Base-by-base conservation (phyloP, 345 rosid genomes). In the Populus ilicifolia region DNA sequence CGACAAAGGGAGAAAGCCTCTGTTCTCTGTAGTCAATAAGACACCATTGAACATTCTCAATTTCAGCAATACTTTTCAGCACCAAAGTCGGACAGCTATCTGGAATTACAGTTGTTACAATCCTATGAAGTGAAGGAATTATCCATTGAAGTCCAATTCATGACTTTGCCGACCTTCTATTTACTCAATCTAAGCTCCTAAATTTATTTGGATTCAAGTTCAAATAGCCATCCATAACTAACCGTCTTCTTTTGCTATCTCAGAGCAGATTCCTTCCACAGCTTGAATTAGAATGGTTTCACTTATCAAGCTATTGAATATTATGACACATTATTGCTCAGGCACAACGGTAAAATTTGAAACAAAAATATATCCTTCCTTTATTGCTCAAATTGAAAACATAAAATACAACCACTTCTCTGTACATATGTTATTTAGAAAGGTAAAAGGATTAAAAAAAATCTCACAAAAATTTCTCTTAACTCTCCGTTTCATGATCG, bases 401-500 rank as follows among this genome's bases (percentile, higher is more conserved):
- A 66, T 12, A 17, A 50, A 48, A 25, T 7, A 23, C 27, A 56
- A 9, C 21, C 5, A 56, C 63, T 56, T 9, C 4, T n/a, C 13
- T 56, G 27, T 67, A 80, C 81, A 77, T 78, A 77, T 23, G 17
- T 59, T 29, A 61, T 46, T n/a, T 59, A 39, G 21, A 65, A 36
- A 63, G 23, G 23, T 18, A 14, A 5, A 43, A 63, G 63, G 54
- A 29, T 25, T n/a, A 23, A 41, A 70, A 13, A 38, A 29, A 18
- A 14, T 41, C 61, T 21, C 1, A 48, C 29, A 76, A 70, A 68
- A 41, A 25, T 2, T 48, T 14, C 13, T 16, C 77, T 54, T 66
- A 82, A 46, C 48, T 74, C 77, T 85, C 79, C 59, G 2, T 68
- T 67, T 73, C 80, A 36, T 80, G 71, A 79, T 75, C 80, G 54